These are phyloP conservation scores for Arthrobotrys megalospora DNA, from an alignment of 2,329 filamentous ascomycete genomes.

Conservation along the genomic window DNA sequence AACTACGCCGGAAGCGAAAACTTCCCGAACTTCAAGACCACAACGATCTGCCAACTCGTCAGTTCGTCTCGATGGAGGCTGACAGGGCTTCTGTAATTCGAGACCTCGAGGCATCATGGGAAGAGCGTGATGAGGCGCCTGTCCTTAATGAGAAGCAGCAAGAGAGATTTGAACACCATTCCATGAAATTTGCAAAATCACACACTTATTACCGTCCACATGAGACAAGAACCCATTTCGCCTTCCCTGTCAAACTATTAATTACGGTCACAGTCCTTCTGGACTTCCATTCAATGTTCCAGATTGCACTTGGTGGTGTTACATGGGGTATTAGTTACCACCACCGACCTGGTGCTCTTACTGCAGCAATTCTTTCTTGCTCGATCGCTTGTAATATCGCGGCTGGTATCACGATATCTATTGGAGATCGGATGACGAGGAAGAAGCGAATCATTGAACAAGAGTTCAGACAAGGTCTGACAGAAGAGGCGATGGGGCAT, in stretches of 20 bases:
- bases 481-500: constrained; percentile 73
- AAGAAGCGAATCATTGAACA: constrained; percentile 89
- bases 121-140: constrained; percentile 70
- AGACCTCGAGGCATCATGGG: constrained; percentile 51
- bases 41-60: constrained; percentile 76
- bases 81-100: constrained; percentile 67
- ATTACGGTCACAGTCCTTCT: constrained; percentile 83
- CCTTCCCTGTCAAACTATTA: constrained; percentile 82
- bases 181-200: constrained; percentile 83
- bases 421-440: constrained; percentile 81
- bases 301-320: constrained; percentile 82
- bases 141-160: constrained; percentile 79
- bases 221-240: constrained; percentile 84
- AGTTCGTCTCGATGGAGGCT: constrained; percentile 68
- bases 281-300: constrained; percentile 83
- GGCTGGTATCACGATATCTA: constrained; percentile 81
- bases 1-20: constrained; percentile 74
- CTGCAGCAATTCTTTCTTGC: constrained; percentile 84
- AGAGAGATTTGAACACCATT: constrained; percentile 80
- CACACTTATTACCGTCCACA: constrained; percentile 93
- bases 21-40: constrained; percentile 77
- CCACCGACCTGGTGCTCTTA: constrained; percentile 78
- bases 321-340: constrained; percentile 85
- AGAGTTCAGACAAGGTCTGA: constrained; percentile 82
- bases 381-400: constrained; percentile 84